Evolutionary conservation across 2,329 filamentous ascomycete genomes (phyloP).

Genomic region (Escovopsis sp.): DNA sequence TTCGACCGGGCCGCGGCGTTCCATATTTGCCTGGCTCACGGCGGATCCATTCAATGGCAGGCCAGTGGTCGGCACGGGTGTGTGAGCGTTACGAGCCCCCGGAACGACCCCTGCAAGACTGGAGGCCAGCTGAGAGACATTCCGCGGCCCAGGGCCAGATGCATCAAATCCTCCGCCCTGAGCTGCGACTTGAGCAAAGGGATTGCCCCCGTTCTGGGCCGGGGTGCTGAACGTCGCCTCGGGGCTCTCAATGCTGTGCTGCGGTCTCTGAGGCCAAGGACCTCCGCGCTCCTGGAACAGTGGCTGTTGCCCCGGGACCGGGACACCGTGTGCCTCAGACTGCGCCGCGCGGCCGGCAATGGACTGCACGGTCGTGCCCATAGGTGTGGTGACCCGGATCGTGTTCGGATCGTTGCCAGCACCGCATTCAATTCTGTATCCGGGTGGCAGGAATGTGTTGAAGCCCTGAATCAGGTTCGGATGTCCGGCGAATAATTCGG

Average conservation of each 20-base stretch:
- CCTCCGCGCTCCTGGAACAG: slow-evolving; percentile 32
- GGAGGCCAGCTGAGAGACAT: slow-evolving; percentile 13
- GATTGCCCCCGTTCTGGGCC: slow-evolving; percentile 31
- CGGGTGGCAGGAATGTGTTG: slow-evolving; percentile 91
- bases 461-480: slow-evolving; percentile 94
- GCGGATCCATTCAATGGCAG: slow-evolving; percentile 47
- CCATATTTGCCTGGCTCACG: slow-evolving; percentile 46
- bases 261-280: slow-evolving; percentile 42
- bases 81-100: slow-evolving; percentile 37
- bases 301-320: slow-evolving; percentile 21
- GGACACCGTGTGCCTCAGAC: slow-evolving; percentile 26
- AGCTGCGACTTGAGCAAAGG: slow-evolving; percentile 29
- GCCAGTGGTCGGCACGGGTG: slow-evolving; percentile 40
- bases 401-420: slow-evolving; percentile 88
- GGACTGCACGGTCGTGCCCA: slow-evolving; percentile 88
- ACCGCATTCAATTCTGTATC: slow-evolving; percentile 93
- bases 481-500: slow-evolving; percentile 87
- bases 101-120: slow-evolving; percentile 25
- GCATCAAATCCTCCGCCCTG: slow-evolving; percentile 20
- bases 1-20: slow-evolving; percentile 87
- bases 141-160: slow-evolving; percentile 15
- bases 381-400: slow-evolving; percentile 91
- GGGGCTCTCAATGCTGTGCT: slow-evolving; percentile 46
- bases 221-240: slow-evolving; percentile 47
- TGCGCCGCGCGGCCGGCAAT: slow-evolving; percentile 45